Evolutionary conservation across 1,284 basidiomycete species (phyloP).

Genomic region (Phylloboletellus chloephorus): DNA sequence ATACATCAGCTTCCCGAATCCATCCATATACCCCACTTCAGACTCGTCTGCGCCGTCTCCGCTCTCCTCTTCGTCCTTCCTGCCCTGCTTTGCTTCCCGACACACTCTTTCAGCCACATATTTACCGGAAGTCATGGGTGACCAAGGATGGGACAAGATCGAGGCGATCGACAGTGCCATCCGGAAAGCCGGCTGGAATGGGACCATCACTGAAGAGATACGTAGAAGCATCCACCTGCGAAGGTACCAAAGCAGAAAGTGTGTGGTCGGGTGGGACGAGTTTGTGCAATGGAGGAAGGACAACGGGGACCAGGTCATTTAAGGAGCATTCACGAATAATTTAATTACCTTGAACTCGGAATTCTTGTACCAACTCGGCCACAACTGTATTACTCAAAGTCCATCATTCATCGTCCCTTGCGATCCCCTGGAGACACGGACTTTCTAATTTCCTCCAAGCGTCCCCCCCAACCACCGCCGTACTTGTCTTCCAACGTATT

Average conservation of each 20-base stretch:
- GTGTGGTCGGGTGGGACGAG: conserved; percentile 68
- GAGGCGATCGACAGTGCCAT: conserved; percentile 90
- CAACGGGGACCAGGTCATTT: conserved; percentile 36
- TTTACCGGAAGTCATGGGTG: conserved; percentile 88
- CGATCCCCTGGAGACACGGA: conserved; percentile 27
- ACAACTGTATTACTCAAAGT: conserved; percentile 11
- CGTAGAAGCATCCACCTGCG: conserved; percentile 73
- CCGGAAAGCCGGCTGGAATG: conserved; percentile 86
- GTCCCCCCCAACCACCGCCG: conserved; percentile 42
- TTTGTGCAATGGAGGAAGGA: conserved; percentile 67
- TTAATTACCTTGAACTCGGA: conserved; percentile 1
- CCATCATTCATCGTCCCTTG: conserved; percentile 1
- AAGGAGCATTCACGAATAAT: conserved; percentile 6
- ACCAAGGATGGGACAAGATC: conserved; percentile 90
- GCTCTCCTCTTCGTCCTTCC: conserved; percentile 55
- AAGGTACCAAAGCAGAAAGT: conserved; percentile 82
- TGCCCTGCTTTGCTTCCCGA: conserved; percentile 50
- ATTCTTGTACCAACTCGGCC: conserved; percentile 9
- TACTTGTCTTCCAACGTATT: conserved; percentile 49
- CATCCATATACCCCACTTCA: conserved; percentile 48
- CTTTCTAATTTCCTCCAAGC: conserved; percentile 40
- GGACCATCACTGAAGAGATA: conserved; percentile 78
- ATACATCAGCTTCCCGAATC: conserved; percentile 81
- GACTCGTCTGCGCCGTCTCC: conserved; percentile 61
- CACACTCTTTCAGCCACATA: conserved; percentile 83